A percentile compares a stretch with the other conserved stretches of the same genome.
These are phyloP conservation scores for Dactylellina cionopaga DNA, from an alignment of 2,329 filamentous ascomycete species.

Conservation along the genomic window DNA sequence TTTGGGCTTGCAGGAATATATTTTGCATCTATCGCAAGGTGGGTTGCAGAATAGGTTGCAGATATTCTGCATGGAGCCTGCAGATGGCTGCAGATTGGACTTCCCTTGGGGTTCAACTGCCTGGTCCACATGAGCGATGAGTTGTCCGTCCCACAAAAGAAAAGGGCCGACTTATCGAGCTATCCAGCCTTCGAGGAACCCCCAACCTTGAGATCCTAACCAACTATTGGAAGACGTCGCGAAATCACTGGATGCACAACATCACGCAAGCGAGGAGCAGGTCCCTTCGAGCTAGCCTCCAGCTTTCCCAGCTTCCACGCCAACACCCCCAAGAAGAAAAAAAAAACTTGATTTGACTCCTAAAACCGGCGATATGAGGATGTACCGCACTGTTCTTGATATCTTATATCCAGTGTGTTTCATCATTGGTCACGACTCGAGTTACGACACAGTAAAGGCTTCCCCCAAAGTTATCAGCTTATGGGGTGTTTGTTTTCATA, in stretches of 20 bases:
- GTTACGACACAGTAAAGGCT: background rate
- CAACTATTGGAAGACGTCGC: slow-evolving; percentile 25
- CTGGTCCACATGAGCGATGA: slow-evolving; percentile 53
- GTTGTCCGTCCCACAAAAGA: slow-evolving; percentile 36
- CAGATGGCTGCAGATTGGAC: slow-evolving; percentile 33
- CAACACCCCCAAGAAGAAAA: no score
- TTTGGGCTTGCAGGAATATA: slow-evolving; percentile 16
- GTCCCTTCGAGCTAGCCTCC: slow-evolving; percentile 9
- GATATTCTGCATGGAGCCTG: slow-evolving; percentile 33
- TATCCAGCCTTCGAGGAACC: slow-evolving; percentile 5
- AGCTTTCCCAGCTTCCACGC: background rate
- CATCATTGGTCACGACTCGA: slow-evolving; percentile 45
- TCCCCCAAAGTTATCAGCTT: background rate
- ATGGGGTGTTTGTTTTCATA: background rate
- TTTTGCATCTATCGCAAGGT: no score
- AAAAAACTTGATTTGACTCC: slow-evolving; percentile 42
- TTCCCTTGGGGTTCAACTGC: slow-evolving; percentile 10
- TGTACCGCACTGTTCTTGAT: background rate
- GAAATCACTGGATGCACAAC: slow-evolving; percentile 52
- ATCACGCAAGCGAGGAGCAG: slow-evolving; percentile 51
- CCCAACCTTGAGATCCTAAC: background rate
- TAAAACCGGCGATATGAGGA: background rate
- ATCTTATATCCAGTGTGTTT: slow-evolving; percentile 13
- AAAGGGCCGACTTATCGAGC: background rate
- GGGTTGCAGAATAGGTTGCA: slow-evolving; percentile 11